Conservation (phyloP, 1,284 basidiomycete genomes). For the Ganoderma lucidum region DNA sequence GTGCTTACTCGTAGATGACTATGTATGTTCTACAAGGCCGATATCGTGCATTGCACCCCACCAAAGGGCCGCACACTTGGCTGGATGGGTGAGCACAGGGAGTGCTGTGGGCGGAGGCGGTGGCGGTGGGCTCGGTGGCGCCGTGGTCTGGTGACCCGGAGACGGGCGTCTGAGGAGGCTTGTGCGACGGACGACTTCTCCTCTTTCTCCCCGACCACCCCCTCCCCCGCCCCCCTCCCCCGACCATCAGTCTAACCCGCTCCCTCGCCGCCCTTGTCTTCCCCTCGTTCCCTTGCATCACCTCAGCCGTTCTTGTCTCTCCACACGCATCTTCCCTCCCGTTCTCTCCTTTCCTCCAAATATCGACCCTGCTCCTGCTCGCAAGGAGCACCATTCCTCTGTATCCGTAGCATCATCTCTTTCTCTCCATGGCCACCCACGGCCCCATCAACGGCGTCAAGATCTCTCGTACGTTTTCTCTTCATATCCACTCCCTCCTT, state of each 20-base stretch:
- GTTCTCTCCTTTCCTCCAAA: constrained; percentile 20
- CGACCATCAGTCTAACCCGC: constrained; percentile 10
- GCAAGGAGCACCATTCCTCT: constrained; percentile 30
- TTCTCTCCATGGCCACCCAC: constrained; percentile 69
- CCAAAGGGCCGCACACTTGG: too few relatives aligned
- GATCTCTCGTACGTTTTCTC: constrained; percentile 78
- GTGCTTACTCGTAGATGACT: too few relatives aligned
- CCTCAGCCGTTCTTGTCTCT: constrained; percentile 24
- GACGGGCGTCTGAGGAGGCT: constrained; percentile 26
- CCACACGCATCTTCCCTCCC: constrained; percentile 10
- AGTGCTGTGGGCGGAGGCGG: constrained; percentile 9
- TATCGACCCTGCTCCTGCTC: constrained; percentile 27
- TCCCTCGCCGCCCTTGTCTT: constrained; percentile 13
- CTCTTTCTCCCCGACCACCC: constrained; percentile 30
- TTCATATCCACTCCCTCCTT: constrained; percentile 30
- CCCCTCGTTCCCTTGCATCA: constrained; percentile 6
- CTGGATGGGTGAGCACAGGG: too few relatives aligned
- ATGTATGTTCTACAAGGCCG: too few relatives aligned
- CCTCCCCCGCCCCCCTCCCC: constrained; percentile 13
- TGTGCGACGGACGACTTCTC: constrained; percentile 22
- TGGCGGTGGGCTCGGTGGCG: constrained; percentile 6
- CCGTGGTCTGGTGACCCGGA: constrained; percentile 21
- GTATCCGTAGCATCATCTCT: constrained; percentile 41
- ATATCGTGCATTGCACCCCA: too few relatives aligned
- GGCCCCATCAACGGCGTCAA: constrained; percentile 91